phyloP scores from a whole-genome alignment of 768 basidiomycete species.

The Amanita subjunquillea region DNA sequence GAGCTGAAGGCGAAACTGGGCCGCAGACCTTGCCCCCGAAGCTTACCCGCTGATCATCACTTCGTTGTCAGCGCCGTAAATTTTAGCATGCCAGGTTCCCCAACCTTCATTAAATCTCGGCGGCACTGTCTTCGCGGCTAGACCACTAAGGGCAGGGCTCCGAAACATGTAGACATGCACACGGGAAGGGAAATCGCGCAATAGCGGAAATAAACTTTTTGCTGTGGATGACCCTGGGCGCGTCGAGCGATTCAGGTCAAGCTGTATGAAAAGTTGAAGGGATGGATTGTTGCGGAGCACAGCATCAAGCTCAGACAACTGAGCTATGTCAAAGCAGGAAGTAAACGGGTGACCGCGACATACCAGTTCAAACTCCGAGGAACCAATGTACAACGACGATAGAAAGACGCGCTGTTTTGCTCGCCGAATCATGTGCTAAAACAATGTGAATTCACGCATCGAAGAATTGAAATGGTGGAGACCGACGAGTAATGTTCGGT shows the following conservation, averaged over 20 bases:
- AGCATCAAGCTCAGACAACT: conserved; percentile 62
- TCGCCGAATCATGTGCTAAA: conserved; percentile 64
- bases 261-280: conserved; percentile 59
- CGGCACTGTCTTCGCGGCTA: conserved; percentile 71
- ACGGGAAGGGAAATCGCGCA: conserved; percentile 60
- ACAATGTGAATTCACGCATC: not conserved
- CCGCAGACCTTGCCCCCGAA: not conserved
- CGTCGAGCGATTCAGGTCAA: conserved; percentile 76
- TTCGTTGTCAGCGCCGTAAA: conserved; percentile 89
- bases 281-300: conserved; percentile 44
- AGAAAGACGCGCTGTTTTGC: conserved; percentile 79
- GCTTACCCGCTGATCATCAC: conserved; percentile 86
- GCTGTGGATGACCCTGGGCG: conserved; percentile 66
- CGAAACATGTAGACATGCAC: conserved; percentile 78
- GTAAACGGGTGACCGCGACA: conserved; percentile 19
- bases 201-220: conserved; percentile 59
- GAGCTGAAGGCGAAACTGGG: not conserved
- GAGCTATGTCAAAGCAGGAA: not conserved
- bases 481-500: conserved; percentile 42
- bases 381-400: conserved; percentile 84
- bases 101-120: conserved; percentile 96
- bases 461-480: not conserved
- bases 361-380: conserved; percentile 71
- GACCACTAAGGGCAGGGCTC: conserved; percentile 72
- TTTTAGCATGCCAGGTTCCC: conserved; percentile 97